A percentile compares a stretch with the other conserved stretches of the same genome.
These are phyloP conservation scores for Cichorium intybus DNA, from an alignment of 140 eudicot genomes.

Conservation along the genomic window DNA sequence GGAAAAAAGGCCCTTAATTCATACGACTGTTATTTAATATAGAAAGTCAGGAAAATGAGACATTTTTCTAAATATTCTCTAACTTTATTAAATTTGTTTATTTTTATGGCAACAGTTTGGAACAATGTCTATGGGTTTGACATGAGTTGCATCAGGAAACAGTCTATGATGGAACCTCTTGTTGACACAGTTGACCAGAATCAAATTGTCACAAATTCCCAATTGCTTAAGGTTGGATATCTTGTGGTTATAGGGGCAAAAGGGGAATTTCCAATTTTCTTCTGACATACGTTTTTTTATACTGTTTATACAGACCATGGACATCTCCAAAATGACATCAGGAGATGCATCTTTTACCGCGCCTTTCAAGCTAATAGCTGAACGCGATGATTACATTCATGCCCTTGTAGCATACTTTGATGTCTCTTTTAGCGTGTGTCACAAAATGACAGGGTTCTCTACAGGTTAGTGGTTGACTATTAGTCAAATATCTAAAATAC, in stretches of 20 bases:
- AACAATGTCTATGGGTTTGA: conserved; percentile 91
- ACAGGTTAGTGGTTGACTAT: conserved; percentile 55
- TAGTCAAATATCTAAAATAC: not conserved
- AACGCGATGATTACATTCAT: conserved; percentile 92
- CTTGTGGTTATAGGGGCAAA: not conserved
- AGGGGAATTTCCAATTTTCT: not conserved
- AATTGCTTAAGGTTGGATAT: conserved; percentile 94
- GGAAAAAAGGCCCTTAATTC: too few species aligned
- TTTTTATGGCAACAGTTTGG: conserved; percentile 66
- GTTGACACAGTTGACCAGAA: conserved; percentile 94
- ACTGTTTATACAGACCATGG: conserved; percentile 63
- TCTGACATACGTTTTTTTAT: not conserved
- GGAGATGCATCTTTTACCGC: conserved; percentile 98
- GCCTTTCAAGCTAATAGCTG: conserved; percentile 92
- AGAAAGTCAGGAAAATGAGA: too few species aligned
- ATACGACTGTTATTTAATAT: too few species aligned
- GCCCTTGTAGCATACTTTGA: conserved; percentile 99
- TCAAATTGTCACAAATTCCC: conserved; percentile 86
- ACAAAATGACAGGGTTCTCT: conserved; percentile 89
- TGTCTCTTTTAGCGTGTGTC: conserved; percentile 82
- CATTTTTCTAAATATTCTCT: too few species aligned
- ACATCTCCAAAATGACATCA: conserved; percentile 88
- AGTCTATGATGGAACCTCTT: conserved; percentile 90
- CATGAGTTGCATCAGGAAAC: conserved; percentile 97
- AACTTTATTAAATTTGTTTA: too few species aligned